Evolutionary conservation across 768 basidiomycete genomes (phyloP).

Genomic region (Lentinus brumalis): DNA sequence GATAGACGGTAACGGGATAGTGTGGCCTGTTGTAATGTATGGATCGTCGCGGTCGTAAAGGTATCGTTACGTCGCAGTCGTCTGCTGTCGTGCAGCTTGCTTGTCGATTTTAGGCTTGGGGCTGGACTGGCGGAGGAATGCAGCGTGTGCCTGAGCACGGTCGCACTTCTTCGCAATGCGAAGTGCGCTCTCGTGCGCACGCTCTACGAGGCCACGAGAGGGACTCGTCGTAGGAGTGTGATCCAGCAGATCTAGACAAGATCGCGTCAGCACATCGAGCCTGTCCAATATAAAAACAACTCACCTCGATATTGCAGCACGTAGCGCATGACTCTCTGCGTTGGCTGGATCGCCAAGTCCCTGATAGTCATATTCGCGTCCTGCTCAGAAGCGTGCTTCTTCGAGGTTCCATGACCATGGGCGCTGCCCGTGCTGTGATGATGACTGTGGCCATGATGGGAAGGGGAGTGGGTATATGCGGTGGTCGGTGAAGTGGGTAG

Average conservation of each 20-base stretch:
- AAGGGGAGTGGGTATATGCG: slow-evolving; percentile 2
- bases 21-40: not conserved
- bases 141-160: slow-evolving; percentile 56
- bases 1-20: not conserved
- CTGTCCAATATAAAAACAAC: slow-evolving; percentile 25
- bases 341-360: slow-evolving; percentile 65
- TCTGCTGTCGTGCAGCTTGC: slow-evolving; percentile 6
- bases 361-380: slow-evolving; percentile 40
- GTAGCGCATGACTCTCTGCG: slow-evolving; percentile 66
- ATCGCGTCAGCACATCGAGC: slow-evolving; percentile 2
- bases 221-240: slow-evolving; percentile 51
- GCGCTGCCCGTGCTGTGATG: slow-evolving; percentile 9
- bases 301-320: slow-evolving; percentile 61
- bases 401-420: slow-evolving; percentile 2
- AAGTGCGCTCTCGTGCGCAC: slow-evolving; percentile 55
- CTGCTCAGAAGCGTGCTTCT: slow-evolving; percentile 17
- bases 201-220: slow-evolving; percentile 54
- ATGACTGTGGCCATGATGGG: not conserved
- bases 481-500: not conserved
- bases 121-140: slow-evolving; percentile 39
- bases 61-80: slow-evolving; percentile 7
- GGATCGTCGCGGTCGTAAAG: not conserved
- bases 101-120: slow-evolving; percentile 14
- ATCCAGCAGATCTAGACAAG: slow-evolving; percentile 49
- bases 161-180: slow-evolving; percentile 66